Conservation (phyloP, 495 filamentous ascomycete species). For the Parmelia sp. region DNA sequence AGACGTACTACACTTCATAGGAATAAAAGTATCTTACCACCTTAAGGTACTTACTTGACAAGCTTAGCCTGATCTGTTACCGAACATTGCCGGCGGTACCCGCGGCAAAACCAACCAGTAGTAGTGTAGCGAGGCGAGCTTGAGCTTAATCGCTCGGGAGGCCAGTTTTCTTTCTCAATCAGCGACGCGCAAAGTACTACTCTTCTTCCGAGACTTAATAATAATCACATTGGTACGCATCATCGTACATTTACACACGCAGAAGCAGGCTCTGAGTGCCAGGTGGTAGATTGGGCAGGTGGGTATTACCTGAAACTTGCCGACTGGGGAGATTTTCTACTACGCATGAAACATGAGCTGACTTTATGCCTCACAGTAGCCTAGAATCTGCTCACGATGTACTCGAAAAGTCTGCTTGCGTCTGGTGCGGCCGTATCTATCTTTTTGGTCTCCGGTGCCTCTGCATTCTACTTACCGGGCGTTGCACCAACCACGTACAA, state of each 20-base stretch:
- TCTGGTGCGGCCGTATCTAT: conserved; percentile 10
- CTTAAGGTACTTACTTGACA: too few relatives aligned
- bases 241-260: neutral
- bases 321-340: neutral
- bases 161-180: neutral
- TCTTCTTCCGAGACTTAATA: neutral
- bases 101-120: neutral
- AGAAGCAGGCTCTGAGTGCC: neutral
- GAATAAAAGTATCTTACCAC: too few relatives aligned
- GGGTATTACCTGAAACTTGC: neutral
- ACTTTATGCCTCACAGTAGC: conserved; percentile 1
- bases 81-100: too few relatives aligned
- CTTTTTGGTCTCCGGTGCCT: conserved; percentile 44
- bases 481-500: conserved; percentile 92
- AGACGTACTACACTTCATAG: too few relatives aligned
- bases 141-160: neutral
- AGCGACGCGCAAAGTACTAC: neutral
- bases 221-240: neutral
- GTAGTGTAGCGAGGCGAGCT: neutral
- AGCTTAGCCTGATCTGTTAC: too few relatives aligned
- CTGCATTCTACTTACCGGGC: conserved; percentile 92
- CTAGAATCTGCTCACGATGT: neutral
- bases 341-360: neutral
- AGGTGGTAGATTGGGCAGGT: neutral
- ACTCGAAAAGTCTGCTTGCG: neutral